Percentiles rank a stretch among this genome's conserved stretches.
Conservation (phyloP, 164 flowering plant genomes). For the Aristolochia californica region DNA sequence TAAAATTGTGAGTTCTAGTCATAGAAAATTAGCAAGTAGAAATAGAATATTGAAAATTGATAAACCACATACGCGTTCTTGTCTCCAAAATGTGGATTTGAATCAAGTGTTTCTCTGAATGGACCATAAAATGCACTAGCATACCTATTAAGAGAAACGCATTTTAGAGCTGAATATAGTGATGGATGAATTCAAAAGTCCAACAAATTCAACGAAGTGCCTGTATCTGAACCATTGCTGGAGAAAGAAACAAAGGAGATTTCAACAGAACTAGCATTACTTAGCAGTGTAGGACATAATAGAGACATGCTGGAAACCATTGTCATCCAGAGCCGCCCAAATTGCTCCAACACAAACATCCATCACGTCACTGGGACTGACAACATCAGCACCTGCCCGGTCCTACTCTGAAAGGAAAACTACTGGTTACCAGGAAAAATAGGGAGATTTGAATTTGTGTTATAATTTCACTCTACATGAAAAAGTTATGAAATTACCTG, state of each 20-base stretch:
- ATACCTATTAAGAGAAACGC: slow-evolving; percentile 41
- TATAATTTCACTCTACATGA: not conserved
- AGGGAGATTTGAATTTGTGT: not conserved
- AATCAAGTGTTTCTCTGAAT: slow-evolving; percentile 90
- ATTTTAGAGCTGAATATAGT: not conserved
- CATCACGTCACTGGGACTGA: slow-evolving; percentile 99
- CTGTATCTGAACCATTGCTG: not conserved
- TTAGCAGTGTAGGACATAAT: slow-evolving; percentile 98
- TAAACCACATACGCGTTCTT: slow-evolving; percentile 64
- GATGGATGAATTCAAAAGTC: not conserved
- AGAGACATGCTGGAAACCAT: slow-evolving; percentile 83
- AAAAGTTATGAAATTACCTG: slow-evolving; percentile 44
- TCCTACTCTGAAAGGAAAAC: slow-evolving; percentile 40
- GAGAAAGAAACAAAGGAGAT: not conserved
- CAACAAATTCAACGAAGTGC: not conserved
- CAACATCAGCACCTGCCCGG: slow-evolving; percentile 96
- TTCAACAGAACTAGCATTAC: slow-evolving; percentile 27
- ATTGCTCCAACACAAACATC: slow-evolving; percentile 96
- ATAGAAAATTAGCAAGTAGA: slow-evolving; percentile 2
- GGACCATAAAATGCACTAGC: slow-evolving; percentile 98
- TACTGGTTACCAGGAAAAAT: not conserved
- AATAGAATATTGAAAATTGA: not conserved
- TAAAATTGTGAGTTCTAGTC: slow-evolving; percentile 9
- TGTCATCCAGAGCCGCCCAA: slow-evolving; percentile 84
- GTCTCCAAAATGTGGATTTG: slow-evolving; percentile 98